Evolutionary conservation across 2,329 filamentous ascomycete species (phyloP).

Genomic region (Arthroderma uncinatum): DNA sequence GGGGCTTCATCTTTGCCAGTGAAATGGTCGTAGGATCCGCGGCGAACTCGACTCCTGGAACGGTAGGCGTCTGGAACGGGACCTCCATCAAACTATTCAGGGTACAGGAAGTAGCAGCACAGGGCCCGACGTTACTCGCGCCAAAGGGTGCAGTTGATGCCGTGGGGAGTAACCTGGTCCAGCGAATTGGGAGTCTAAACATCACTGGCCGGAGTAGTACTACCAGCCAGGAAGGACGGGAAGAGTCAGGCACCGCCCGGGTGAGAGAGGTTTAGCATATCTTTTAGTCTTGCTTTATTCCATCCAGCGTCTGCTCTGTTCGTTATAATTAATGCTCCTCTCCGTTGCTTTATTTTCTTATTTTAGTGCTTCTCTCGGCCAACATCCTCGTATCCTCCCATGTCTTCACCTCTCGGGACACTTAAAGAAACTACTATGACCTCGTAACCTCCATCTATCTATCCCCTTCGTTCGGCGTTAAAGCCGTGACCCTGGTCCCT

Average conservation of each 20-base stretch:
- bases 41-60: conserved; percentile 53
- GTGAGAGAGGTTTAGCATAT: conserved; percentile 27
- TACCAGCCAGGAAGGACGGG: conserved; percentile 26
- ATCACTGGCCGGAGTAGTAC: conserved; percentile 42
- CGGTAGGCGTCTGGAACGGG: conserved; percentile 87
- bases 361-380: no score
- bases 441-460: neutral
- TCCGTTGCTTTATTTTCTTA: no score
- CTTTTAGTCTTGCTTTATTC: neutral
- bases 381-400: no score
- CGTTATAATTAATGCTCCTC: neutral
- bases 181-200: conserved; percentile 71
- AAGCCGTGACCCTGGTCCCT: neutral
- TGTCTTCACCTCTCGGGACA: no score
- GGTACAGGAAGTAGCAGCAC: conserved; percentile 71
- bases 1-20: conserved; percentile 82
- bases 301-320: neutral
- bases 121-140: conserved; percentile 69
- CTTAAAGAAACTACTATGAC: neutral
- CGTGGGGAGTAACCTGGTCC: conserved; percentile 80
- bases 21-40: conserved; percentile 59
- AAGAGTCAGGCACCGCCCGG: conserved; percentile 22
- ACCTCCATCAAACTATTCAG: conserved; percentile 80
- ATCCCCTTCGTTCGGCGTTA: neutral
- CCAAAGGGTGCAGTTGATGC: conserved; percentile 87